phyloP scores from a whole-genome alignment of 176 grass and related monocot species.

The Bonia amplexicaulis region DNA sequence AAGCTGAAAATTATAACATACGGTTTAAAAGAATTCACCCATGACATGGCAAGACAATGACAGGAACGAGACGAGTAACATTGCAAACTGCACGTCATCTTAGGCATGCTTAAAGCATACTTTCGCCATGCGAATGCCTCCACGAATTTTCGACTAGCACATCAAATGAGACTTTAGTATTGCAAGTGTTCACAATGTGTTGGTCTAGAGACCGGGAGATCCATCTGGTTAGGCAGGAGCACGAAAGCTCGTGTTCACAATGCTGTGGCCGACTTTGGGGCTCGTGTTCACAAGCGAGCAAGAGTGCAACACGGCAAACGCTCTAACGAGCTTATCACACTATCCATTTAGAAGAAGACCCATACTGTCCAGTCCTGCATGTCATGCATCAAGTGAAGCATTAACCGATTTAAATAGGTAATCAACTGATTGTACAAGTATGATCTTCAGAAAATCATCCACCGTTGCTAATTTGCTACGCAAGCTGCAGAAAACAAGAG shows the following conservation, averaged over 20 bases:
- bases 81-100: neutral
- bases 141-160: neutral
- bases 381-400: neutral
- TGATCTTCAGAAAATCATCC: neutral
- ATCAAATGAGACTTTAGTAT: conserved; percentile 8
- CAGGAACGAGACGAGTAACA: neutral
- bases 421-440: neutral
- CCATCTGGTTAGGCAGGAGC: conserved; percentile 25
- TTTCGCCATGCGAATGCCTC: neutral
- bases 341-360: neutral
- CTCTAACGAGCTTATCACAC: neutral
- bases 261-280: neutral
- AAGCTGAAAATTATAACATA: too few relatives aligned
- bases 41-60: neutral
- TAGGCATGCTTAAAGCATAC: conserved; percentile 22
- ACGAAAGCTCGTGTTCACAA: neutral
- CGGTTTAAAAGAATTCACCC: too few relatives aligned
- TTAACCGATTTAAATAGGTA: neutral
- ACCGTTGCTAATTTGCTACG: neutral
- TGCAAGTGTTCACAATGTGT: neutral
- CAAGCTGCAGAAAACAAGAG: neutral
- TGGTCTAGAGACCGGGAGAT: neutral
- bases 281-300: neutral
- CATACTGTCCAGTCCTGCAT: neutral
- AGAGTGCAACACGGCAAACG: neutral